Conservation (phyloP, 371 early-diverging fungal species). For the Rhizomucor miehei region DNA sequence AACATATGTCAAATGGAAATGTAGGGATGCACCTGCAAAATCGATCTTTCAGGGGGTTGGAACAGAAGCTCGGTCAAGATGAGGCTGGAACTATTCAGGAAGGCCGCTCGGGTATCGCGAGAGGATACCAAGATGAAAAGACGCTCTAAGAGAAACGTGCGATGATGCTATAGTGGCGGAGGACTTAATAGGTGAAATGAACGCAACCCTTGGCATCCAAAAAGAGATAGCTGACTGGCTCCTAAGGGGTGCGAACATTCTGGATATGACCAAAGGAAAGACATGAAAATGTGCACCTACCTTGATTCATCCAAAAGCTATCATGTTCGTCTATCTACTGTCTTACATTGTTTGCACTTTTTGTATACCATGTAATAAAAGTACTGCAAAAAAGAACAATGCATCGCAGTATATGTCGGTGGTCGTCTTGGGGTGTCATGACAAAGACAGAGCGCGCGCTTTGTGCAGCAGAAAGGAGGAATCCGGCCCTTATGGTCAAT, state of each 20-base stretch:
- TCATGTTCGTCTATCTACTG: constrained; percentile 4
- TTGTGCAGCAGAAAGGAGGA: too few relatives aligned
- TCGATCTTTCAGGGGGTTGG: constrained; percentile 79
- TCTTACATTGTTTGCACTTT: neutral
- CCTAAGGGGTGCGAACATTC: constrained; percentile 6
- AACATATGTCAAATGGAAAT: constrained; percentile 8
- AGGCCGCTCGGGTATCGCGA: constrained; percentile 86
- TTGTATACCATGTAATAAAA: too few relatives aligned
- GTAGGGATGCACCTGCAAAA: constrained; percentile 63
- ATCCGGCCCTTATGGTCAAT: too few relatives aligned
- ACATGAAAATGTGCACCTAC: constrained; percentile 7
- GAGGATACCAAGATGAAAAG: constrained; percentile 65
- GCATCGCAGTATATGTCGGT: too few relatives aligned
- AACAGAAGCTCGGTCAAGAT: constrained; percentile 65
- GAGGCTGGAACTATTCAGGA: constrained; percentile 68
- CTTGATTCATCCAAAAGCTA: neutral
- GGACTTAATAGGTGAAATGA: constrained; percentile 15
- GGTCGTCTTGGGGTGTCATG: too few relatives aligned
- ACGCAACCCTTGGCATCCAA: constrained; percentile 8
- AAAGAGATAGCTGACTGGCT: neutral
- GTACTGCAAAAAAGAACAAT: too few relatives aligned
- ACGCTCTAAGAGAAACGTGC: constrained; percentile 10
- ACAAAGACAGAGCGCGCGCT: too few relatives aligned
- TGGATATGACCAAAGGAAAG: constrained; percentile 14
- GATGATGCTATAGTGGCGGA: neutral